These are phyloP conservation scores for Lophiotrema nucula DNA, from an alignment of 495 filamentous ascomycete species.

Conservation along the genomic window DNA sequence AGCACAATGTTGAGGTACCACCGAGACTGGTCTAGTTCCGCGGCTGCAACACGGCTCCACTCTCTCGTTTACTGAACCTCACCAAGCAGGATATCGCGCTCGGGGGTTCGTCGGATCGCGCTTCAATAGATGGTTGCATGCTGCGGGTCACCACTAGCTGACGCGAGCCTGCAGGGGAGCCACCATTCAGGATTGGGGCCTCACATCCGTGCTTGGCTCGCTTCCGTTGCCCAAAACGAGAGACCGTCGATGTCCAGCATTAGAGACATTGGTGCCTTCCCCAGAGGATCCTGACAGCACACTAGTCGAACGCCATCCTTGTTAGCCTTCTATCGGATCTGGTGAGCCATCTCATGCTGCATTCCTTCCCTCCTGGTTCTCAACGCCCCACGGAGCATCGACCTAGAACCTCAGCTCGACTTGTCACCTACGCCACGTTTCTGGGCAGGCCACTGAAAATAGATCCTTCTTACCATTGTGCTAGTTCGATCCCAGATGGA, in stretches of 20 bases:
- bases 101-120: not conserved
- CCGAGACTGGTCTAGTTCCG: no score
- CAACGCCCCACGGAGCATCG: not conserved
- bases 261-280: no score
- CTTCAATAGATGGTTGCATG: constrained; percentile 14
- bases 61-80: no score
- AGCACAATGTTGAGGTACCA: no score
- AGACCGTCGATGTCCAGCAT: no score
- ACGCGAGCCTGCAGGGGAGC: constrained; percentile 3
- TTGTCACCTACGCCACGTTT: constrained; percentile 21
- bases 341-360: no score
- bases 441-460: constrained; percentile 20
- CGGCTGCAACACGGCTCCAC: no score
- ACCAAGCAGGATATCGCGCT: not conserved
- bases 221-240: constrained; percentile 4
- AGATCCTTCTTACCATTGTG: constrained; percentile 6
- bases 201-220: constrained; percentile 1
- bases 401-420: constrained; percentile 20
- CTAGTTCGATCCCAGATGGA: not conserved
- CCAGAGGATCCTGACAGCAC: not conserved
- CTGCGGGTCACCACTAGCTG: constrained; percentile 3
- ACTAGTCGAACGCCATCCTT: not conserved
- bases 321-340: constrained; percentile 5
- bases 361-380: not conserved
- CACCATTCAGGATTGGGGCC: not conserved